These are phyloP conservation scores for Monosporascus sp. DNA, from an alignment of 2,329 filamentous ascomycete species.

Conservation along the genomic window DNA sequence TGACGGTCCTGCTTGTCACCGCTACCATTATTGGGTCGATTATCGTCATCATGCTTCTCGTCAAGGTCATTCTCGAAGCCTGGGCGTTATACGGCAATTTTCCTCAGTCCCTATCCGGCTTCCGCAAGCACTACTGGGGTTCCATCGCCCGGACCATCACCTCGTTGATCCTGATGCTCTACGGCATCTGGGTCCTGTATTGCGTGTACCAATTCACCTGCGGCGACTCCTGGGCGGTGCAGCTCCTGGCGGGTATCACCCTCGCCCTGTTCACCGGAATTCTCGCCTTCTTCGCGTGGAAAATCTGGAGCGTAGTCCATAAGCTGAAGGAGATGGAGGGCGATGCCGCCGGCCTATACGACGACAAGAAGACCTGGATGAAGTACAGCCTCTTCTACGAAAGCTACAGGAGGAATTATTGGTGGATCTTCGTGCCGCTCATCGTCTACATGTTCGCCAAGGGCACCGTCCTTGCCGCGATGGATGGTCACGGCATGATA, in stretches of 20 bases:
- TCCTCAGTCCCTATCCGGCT: conserved; percentile 70
- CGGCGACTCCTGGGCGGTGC: conserved; percentile 92
- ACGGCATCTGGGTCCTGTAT: conserved; percentile 92
- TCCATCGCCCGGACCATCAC: conserved; percentile 85
- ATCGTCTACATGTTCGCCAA: conserved; percentile 90
- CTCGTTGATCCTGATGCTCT: conserved; percentile 82
- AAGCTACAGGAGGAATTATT: conserved; percentile 87
- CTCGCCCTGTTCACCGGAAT: conserved; percentile 74
- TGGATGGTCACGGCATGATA: conserved; percentile 75
- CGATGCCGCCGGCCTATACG: conserved; percentile 67
- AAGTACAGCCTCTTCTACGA: conserved; percentile 99
- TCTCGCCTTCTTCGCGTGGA: conserved; percentile 76
- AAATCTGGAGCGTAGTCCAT: conserved; percentile 72
- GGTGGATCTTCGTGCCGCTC: conserved; percentile 91
- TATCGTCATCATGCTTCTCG: conserved; percentile 76
- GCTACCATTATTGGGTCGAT: conserved; percentile 81
- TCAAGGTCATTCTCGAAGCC: conserved; percentile 85
- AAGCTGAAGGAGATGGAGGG: conserved; percentile 72
- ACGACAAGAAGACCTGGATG: conserved; percentile 84
- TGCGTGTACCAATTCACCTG: conserved; percentile 93
- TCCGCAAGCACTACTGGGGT: conserved; percentile 96
- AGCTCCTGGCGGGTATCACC: conserved; percentile 74
- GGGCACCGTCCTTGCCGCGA: conserved; percentile 78
- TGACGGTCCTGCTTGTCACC: conserved; percentile 87
- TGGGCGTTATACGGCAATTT: conserved; percentile 90